Evolutionary conservation across 2,329 filamentous ascomycete species (phyloP).

Genomic region (Aspergillus awamori): DNA sequence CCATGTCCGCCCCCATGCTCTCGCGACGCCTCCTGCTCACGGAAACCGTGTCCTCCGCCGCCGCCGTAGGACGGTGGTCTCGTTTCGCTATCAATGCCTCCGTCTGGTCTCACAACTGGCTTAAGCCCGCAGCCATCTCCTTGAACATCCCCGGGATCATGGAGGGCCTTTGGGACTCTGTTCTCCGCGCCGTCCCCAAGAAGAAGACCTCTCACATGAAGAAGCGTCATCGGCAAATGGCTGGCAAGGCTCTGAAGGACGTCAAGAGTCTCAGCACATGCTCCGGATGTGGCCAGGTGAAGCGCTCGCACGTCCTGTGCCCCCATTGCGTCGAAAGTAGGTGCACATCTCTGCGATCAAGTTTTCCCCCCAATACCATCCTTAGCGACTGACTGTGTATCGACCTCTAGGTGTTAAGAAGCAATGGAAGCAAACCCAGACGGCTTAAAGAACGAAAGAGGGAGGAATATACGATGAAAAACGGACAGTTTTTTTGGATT

Average conservation of each 20-base stretch:
- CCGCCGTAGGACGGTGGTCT: conserved; percentile 32
- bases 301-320: conserved; percentile 87
- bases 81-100: conserved; percentile 48
- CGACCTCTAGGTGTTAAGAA: conserved; percentile 46
- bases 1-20: conserved; percentile 26
- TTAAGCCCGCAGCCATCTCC: conserved; percentile 62
- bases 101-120: conserved; percentile 59
- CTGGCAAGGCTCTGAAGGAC: conserved; percentile 92
- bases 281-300: conserved; percentile 82
- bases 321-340: conserved; percentile 82
- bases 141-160: conserved; percentile 69
- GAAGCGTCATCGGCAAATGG: conserved; percentile 90
- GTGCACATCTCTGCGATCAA: conserved; percentile 32
- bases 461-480: conserved; percentile 10
- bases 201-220: conserved; percentile 98
- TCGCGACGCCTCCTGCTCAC: conserved; percentile 25
- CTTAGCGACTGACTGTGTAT: conserved; percentile 5
- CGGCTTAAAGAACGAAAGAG: conserved; percentile 28
- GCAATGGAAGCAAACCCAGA: conserved; percentile 46
- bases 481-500: conserved; percentile 10
- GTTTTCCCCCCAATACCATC: conserved; percentile 1
- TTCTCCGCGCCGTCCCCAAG: conserved; percentile 92
- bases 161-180: conserved; percentile 85
- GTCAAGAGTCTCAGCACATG: conserved; percentile 85
- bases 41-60: conserved; percentile 20